Evolutionary conservation across 495 filamentous ascomycete genomes (phyloP), one percentile per base, ranked within the genome.

Genomic region (Aspergillus ellipticus): DNA sequence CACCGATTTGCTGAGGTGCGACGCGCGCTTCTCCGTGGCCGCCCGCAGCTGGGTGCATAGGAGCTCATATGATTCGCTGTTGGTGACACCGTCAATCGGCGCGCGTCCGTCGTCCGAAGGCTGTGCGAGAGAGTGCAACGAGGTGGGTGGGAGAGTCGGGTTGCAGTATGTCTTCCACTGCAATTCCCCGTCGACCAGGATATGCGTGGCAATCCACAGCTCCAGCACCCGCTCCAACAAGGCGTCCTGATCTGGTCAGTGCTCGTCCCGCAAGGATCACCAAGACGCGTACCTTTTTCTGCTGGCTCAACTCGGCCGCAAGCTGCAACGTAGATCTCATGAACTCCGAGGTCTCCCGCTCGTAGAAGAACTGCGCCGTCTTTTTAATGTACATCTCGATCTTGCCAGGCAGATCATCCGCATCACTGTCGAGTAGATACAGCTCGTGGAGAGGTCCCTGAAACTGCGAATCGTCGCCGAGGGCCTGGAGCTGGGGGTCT

Each of bases 161-260:
- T 80, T 81, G 60, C 70, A 75, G 58, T 71, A 81, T 22, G 88
- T 80, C 28, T 79, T 81, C 88, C 88, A 92, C 35, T 77, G 75
- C 16, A 85, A 67, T 39, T 86, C 83, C n/a, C 77, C 75, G 54
- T 89, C 86, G 17, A 82, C 78, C 46, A 93, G 76, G 24, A 93
- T 82, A 58, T 88, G 84, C 1, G 89, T 90, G 6, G 83, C 78
- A 20, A 84, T 80, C 88, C 89, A 95, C 3, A 95, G 76, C 64
- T 93, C 86, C 6, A 93, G 72, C 1, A 82, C 84, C 33, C 82
- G 79, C 49, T 81, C 79, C 13, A 93, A 74, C 6, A 92, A 72
- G 22, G 74, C 69, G 59, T 90, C 84, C 73, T 82, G 50, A 48
- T 13, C 16, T 24, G 19, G 22, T 65, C 37, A 69, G 52, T 20